Evolutionary conservation across 306 rosid species (phyloP).

Genomic region (Pueraria montana): DNA sequence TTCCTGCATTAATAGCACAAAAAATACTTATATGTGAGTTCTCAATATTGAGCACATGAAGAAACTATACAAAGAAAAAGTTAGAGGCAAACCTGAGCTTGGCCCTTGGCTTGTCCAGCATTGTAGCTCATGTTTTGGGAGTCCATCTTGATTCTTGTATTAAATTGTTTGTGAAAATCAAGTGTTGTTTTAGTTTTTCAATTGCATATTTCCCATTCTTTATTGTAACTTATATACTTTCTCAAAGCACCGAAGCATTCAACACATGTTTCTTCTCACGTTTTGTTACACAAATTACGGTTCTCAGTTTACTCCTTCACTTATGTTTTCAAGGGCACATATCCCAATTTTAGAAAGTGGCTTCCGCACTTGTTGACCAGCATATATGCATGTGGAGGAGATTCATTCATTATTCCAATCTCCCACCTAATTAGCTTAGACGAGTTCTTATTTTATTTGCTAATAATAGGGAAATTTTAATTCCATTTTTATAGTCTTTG

Average conservation of each 20-base stretch:
- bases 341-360: background rate
- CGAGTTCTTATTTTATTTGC: background rate
- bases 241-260: background rate
- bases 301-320: background rate
- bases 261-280: background rate
- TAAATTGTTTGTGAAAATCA: conserved; percentile 6
- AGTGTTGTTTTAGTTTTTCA: conserved; percentile 9
- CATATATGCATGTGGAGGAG: background rate
- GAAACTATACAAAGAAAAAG: too few species aligned
- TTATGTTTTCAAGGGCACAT: background rate
- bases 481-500: background rate
- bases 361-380: background rate
- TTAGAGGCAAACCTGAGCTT: conserved; percentile 52
- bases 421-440: background rate
- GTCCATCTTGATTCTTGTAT: conserved; percentile 44
- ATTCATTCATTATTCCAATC: background rate
- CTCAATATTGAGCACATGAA: background rate
- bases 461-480: background rate
- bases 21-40: background rate
- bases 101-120: conserved; percentile 74
- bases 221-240: conserved; percentile 29
- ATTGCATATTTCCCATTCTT: background rate
- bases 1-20: conserved; percentile 58
- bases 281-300: background rate
- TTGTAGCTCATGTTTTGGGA: conserved; percentile 52